Base-by-base conservation (phyloP, 768 basidiomycete species). In the Suillus hirtellus region DNA sequence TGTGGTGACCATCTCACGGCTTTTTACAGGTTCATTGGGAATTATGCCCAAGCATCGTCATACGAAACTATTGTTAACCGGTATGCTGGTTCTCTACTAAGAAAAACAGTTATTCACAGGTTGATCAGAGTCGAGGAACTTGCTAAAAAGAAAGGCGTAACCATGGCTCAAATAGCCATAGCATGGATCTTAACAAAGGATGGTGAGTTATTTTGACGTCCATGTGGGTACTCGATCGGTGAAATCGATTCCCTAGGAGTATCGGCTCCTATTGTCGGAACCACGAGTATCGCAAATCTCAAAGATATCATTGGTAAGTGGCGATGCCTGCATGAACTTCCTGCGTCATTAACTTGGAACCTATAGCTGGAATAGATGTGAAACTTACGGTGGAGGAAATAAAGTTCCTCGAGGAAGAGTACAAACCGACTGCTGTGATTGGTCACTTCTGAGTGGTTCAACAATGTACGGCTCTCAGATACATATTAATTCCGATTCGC, bases 351-450 rank as follows among this genome's bases (percentile, higher is more conserved):
- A 21, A 72, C n/a, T 21, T 38, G 1, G 6, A 7, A 17, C 42
- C 38, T 15, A 60, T 31, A 79, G 78, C 62, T 59, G 72, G 71
- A 1, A 69, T 82, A 49, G 72, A 82, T 40, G 65, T 86, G 53
- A 71, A 78, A 50, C 73, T 87, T 63, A 79, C 79, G 0, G 71
- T 72, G 17, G 86, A 85, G 31, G 86, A 87, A 64, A 73, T 82
- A 43, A 73, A 78, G 61, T 77, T 75, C 52, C 73, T 87, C 55
- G 78, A 79, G 54, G 79, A 82, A 65, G 71, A 74, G 1, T 86
- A 86, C 70, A 64, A 61, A 50, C 77, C 84, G 6, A 74, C 74
- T 64, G 47, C 72, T 12, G 72, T 82, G 27, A 65, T 80, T 7
- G 80, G 82, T n/a, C 79, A 81, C 46, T 47, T 62, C 19, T 73